Evolutionary conservation across 257 asterid genomes (phyloP), one percentile per base, ranked within the genome.

Genomic region (Euphrasia confusa): DNA sequence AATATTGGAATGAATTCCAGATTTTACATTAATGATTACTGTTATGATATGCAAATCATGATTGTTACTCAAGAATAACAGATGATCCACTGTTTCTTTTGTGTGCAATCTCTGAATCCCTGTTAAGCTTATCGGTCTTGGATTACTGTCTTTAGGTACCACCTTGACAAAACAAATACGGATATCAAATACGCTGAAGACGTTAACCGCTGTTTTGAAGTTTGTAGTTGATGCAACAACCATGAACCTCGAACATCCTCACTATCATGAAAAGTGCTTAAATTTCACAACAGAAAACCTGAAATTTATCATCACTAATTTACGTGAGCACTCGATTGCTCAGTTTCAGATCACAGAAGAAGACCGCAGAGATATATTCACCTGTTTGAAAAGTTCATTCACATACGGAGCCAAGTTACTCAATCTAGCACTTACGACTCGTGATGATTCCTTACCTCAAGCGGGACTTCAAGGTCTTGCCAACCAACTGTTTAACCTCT

Each of bases 321-420:
- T 89, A 65, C 77, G 69, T 72, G 74, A 71, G 44, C 76, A 61
- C 50, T 72, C 71, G 47, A 33, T 26, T 21, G 64, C 78, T 75
- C 84, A 70, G 74, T 68, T 49, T 76, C 86, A 74, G 66, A 63
- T 80, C 74, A 61, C 28, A 1, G 94, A 78, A 72, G 85, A 85
- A 58, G 79, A 66, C 65, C 54, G 76, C 67, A 79, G 72, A 65
- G 87, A 79, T 37, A 76, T 72, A 13, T 75, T 72, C 66, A 61
- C 71, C 18, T 89, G 92, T 75, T 54, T 89, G 67, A 89, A 79
- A 80, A 85, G 95, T 67, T 83, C 94, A 50, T 68, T 93, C 72
- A 81, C 94, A 64, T 93, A 93, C 70, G 85, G 81, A 30, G 90
- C 97, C 74, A 89, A 93, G 87, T 73, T 83, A 64, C 75, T 93